Evolutionary conservation across 2,329 filamentous ascomycete genomes (phyloP).

Genomic region (Neurospora sp.): DNA sequence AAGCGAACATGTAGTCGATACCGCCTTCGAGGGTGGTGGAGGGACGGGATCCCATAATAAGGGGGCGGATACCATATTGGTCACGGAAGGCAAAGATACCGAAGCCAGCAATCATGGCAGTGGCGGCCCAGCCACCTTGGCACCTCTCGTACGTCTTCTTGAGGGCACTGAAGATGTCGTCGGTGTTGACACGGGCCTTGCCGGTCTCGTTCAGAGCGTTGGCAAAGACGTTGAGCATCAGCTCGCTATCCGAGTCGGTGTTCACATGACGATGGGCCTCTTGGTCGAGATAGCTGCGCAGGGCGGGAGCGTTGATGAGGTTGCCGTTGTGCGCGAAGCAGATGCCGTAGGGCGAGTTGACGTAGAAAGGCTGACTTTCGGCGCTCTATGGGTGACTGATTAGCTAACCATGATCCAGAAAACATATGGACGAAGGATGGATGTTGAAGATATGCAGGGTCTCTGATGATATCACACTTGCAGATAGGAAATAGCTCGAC

Average conservation of each 20-base stretch:
- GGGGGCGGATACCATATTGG: conserved; percentile 70
- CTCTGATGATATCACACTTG: conserved; percentile 23
- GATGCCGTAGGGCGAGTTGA: conserved; percentile 78
- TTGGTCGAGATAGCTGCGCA: conserved; percentile 62
- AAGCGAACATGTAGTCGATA: conserved; percentile 83
- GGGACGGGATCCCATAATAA: conserved; percentile 65
- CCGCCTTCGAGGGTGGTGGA: conserved; percentile 52
- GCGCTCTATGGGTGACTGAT: conserved; percentile 39
- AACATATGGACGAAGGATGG: not conserved
- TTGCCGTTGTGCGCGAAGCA: conserved; percentile 79
- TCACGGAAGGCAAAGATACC: conserved; percentile 73
- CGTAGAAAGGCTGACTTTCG: conserved; percentile 88
- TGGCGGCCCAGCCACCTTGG: conserved; percentile 72
- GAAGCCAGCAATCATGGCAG: conserved; percentile 75
- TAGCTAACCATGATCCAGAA: not conserved
- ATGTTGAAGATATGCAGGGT: not conserved
- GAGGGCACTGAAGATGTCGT: conserved; percentile 68
- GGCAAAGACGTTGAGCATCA: conserved; percentile 83
- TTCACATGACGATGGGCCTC: conserved; percentile 82
- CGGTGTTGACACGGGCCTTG: conserved; percentile 72
- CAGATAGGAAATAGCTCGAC: not conserved
- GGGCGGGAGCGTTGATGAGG: conserved; percentile 63
- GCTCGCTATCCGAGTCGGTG: conserved; percentile 78
- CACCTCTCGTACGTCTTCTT: conserved; percentile 64
- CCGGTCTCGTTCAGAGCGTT: conserved; percentile 74